Evolutionary conservation across 164 flowering plant genomes (phyloP), one percentile per base, ranked within the genome.

Genomic region (Vitis labrusca): DNA sequence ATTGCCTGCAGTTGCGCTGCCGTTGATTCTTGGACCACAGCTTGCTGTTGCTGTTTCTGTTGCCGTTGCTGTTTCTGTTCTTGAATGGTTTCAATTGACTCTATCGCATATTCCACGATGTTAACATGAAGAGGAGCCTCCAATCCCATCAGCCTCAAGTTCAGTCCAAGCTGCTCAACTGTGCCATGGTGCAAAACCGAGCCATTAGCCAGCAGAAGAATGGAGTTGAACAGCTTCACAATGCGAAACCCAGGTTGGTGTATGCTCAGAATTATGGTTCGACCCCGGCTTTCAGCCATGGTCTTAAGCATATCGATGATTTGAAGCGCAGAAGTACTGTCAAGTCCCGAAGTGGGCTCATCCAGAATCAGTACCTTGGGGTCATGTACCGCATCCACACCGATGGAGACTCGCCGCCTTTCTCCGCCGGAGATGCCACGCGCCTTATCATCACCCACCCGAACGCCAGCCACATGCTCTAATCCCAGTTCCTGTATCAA

Each of bases 381-480:
- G 49, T 91, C 97, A 65, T 95, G 99, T 10, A 95, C 78, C 19
- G 85, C 93, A 44, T 93, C 97, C 2, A 93, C 92, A 1, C 99
- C 98, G 9, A 95, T 93, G 2, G 99, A 95, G 2, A 93, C 99
- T 1, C 98, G 85, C 3, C 98, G 80, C 68, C 93, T 76, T 68
- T 95, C 99, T 5, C 99, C 99, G 0, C 98, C 99, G 0, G 99
- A 95, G n/a, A 95, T 89, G 52, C 98, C 97, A 0, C 97, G 81
- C 8, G 85, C 76, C 64, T 79, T 55, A 9, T 88, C 93, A 66
- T 91, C 91, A 0, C 98, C 99, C 0, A 93, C 85, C 0, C 91
- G 82, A 37, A 82, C 61, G 9, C 65, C 69, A 6, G 91, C 86
- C 5, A 91, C 93, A 64, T 88, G 94, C 9, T 50, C 67, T 11